Evolutionary conservation across 139 green algal genomes (phyloP), one percentile per base, ranked within the genome.

Genomic region (Picochlorum sp.): DNA sequence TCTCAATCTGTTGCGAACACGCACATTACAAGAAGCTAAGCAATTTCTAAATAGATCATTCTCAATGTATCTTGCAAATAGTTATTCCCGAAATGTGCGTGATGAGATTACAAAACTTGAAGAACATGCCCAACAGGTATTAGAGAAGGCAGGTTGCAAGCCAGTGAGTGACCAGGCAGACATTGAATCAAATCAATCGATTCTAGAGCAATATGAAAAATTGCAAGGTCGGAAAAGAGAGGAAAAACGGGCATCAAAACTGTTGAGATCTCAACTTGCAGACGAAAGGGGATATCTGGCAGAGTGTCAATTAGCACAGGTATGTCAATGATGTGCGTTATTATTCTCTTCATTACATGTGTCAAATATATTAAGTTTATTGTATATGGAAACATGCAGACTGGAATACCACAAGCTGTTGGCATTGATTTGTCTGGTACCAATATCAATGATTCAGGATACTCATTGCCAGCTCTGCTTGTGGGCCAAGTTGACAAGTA

Each of bases 1-100:
- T 59, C 78, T 95, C 54, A 95, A 93, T 75, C 68, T 95, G 70
- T 77, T 94, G 22, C 73, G 65, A 39, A 80, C 70, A 12, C 84
- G 85, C 53, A 77, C 57, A 16, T 62, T 93, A 40, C 66, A 76
- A 29, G 80, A 89, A 62, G 85, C 82, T 3, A 65, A 65, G 4
- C 59, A 70, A 36, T 90, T 90, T 69, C 50, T 90, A n/a, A 65
- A 85, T 29, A 71, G 72, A 40, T 83, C 69, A 50, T 91, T 89
- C 51, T 50, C 45, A 5, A 25, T 26, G 61, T 58, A 66, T 13
- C 33, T 74, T 30, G 57, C 32, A 18, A 43, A 50, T 50, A 39
- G 40, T 4, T 54, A 49, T 31, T 37, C 55, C 43, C 32, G 30
- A 64, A 45, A 40, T 32, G 20, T 40, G 45, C 3, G 25, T 26